Conservation (phyloP, 176 grass and related monocot species). For the Oryza longistaminata region DNA sequence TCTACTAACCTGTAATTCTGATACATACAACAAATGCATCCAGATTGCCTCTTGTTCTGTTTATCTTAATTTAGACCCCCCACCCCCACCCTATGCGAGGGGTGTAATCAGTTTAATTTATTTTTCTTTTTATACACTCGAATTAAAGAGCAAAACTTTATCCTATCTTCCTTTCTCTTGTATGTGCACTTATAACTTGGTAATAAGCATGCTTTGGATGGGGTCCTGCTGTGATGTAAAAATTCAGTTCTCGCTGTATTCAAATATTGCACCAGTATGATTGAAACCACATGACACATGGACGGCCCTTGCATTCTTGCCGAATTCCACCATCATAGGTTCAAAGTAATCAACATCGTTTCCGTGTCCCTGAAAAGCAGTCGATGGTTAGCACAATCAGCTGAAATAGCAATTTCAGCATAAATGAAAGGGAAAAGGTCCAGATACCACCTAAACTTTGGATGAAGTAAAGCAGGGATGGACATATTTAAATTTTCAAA, state of each 20-base stretch:
- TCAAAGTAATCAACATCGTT: constrained; percentile 71
- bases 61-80: too few species aligned
- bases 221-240: background rate
- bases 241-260: constrained; percentile 49
- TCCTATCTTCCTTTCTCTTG: too few species aligned
- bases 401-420: background rate
- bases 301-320: constrained; percentile 53
- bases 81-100: too few species aligned
- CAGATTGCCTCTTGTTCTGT: too few species aligned
- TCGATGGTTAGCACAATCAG: background rate
- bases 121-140: too few species aligned
- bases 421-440: background rate
- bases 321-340: constrained; percentile 66
- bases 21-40: too few species aligned
- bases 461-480: background rate
- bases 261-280: constrained; percentile 82
- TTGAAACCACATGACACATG: constrained; percentile 95
- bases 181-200: constrained; percentile 33
- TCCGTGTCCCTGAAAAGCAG: constrained; percentile 76
- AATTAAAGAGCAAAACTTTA: too few species aligned
- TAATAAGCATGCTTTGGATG: background rate
- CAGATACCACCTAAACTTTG: too few species aligned
- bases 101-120: too few species aligned
- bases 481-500: background rate
- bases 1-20: too few species aligned